These are phyloP conservation scores for Filobasidium wieringae DNA, from an alignment of 768 basidiomycete species.

Conservation along the genomic window DNA sequence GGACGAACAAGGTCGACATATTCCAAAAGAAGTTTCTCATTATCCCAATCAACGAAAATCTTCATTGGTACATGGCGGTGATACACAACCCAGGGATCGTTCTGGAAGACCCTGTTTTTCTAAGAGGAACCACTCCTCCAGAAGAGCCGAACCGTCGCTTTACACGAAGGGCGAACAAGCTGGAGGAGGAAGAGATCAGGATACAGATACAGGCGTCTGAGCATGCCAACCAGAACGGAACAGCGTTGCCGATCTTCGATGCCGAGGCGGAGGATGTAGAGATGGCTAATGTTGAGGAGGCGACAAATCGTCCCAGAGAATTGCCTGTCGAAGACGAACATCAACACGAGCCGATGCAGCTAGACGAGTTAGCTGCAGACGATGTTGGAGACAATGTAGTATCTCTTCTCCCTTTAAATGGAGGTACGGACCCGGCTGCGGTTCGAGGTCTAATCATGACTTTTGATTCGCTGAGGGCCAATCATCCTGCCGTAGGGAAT, in stretches of 20 bases:
- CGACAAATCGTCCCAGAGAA: no score
- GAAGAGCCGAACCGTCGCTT: not conserved
- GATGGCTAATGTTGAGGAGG: no score
- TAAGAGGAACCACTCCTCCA: not conserved
- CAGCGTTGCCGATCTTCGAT: no score
- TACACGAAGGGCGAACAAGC: not conserved
- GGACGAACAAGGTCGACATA: conserved; percentile 79
- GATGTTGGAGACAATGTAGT: no score
- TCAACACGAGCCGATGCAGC: no score
- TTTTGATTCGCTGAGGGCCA: conserved; percentile 71
- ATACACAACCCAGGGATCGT: conserved; percentile 67
- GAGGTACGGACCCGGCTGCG: no score
- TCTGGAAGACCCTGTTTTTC: conserved; percentile 43
- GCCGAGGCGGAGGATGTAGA: no score
- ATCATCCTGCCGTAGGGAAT: conserved; percentile 56
- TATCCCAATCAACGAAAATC: conserved; percentile 88
- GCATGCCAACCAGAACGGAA: no score
- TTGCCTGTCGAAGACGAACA: no score
- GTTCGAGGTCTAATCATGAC: conserved; percentile 57
- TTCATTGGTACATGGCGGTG: conserved; percentile 95
- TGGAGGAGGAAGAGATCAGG: not conserved
- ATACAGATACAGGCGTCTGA: not conserved
- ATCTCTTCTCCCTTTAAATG: no score
- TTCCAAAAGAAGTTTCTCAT: conserved; percentile 88
- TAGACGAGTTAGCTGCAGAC: no score